Evolutionary conservation across 2,329 filamentous ascomycete species (phyloP).

Genomic region (Alternaria metachromatica): DNA sequence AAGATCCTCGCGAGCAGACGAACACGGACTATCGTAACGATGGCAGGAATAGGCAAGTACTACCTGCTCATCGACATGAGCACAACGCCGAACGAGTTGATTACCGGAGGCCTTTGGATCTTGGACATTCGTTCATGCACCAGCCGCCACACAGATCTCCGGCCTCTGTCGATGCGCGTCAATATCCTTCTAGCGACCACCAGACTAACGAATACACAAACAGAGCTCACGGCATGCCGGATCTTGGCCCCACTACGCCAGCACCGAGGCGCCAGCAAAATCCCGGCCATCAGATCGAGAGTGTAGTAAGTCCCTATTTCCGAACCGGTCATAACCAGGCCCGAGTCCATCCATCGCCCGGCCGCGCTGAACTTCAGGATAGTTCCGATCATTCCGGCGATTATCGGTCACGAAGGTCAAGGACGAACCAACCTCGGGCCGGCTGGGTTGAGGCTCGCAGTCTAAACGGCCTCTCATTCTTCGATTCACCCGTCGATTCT

Average conservation of each 20-base stretch:
- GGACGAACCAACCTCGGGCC: not conserved
- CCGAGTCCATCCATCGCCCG: conserved; percentile 13
- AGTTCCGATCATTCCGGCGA: conserved; percentile 37
- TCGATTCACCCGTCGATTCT: conserved; percentile 36
- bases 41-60: conserved; percentile 1
- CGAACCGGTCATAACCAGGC: conserved; percentile 24
- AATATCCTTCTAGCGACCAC: conserved; percentile 5
- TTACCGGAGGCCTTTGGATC: conserved; percentile 14
- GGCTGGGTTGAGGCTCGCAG: conserved; percentile 34
- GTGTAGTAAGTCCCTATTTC: conserved; percentile 53
- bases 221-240: conserved; percentile 6
- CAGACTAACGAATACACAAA: conserved; percentile 10
- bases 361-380: conserved; percentile 34
- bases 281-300: conserved; percentile 27
- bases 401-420: conserved; percentile 34
- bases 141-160: conserved; percentile 20
- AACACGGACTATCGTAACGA: not conserved
- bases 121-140: conserved; percentile 26
- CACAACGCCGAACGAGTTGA: not conserved
- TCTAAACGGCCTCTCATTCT: conserved; percentile 47
- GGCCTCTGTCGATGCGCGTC: not conserved
- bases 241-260: conserved; percentile 16
- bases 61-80: not conserved
- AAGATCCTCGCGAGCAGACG: conserved; percentile 31
- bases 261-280: conserved; percentile 16